Evolutionary conservation across 2,329 filamentous ascomycete species (phyloP).

Genomic region (Metarhizium rileyi): DNA sequence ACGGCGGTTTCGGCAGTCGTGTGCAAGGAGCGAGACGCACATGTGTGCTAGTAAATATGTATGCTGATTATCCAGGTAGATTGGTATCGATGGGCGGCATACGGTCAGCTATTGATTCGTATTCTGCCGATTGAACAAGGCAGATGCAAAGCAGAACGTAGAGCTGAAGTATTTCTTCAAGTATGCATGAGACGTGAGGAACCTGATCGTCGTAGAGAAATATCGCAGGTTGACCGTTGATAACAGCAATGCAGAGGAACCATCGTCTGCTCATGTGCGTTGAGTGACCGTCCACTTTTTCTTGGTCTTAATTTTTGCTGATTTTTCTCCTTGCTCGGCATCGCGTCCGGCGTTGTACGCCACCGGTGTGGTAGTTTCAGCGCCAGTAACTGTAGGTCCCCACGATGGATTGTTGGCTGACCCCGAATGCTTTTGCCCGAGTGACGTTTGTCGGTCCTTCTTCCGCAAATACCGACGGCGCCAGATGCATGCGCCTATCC

Average conservation of each 20-base stretch:
- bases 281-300: conserved; percentile 38
- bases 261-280: conserved; percentile 26
- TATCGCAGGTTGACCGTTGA: background rate
- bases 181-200: background rate
- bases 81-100: background rate
- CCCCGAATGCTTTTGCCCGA: conserved; percentile 28
- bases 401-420: conserved; percentile 26
- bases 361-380: conserved; percentile 15
- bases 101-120: background rate
- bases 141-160: background rate
- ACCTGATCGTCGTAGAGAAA: background rate
- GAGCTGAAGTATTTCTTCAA: background rate
- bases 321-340: conserved; percentile 10
- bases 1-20: background rate
- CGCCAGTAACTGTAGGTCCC: conserved; percentile 20
- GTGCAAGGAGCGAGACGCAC: background rate
- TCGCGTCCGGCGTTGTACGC: conserved; percentile 5
- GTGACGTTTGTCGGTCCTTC: conserved; percentile 42
- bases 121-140: background rate
- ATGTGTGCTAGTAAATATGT: background rate
- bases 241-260: background rate
- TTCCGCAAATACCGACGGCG: conserved; percentile 65
- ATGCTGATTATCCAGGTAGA: background rate
- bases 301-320: conserved; percentile 25
- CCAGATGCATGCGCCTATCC: conserved; percentile 58